A percentile compares a stretch with the other conserved stretches of the same genome.
These are phyloP conservation scores for Aspergillus awamori DNA, from an alignment of 2,329 filamentous ascomycete species.

Conservation along the genomic window DNA sequence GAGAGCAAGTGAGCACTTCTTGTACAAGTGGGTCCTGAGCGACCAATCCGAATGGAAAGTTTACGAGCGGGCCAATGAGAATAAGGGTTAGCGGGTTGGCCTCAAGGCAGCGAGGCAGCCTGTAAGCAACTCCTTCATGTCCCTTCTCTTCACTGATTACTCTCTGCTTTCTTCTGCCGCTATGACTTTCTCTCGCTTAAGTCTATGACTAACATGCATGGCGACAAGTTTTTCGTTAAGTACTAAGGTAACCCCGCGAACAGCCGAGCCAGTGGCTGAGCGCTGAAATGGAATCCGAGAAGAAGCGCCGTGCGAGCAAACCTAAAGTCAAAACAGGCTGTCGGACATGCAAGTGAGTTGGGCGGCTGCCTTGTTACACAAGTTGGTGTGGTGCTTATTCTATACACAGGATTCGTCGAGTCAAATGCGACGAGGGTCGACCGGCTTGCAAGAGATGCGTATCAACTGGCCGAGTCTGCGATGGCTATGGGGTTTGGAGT, in stretches of 20 bases:
- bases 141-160: background rate
- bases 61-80: slow-evolving; percentile 8
- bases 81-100: background rate
- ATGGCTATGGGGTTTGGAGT: slow-evolving; percentile 50
- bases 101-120: background rate
- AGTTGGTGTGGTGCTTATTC: background rate
- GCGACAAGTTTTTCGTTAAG: background rate
- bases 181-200: background rate
- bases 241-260: background rate
- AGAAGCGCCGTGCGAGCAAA: background rate
- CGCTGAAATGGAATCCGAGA: background rate
- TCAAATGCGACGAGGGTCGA: slow-evolving; percentile 14
- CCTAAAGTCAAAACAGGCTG: slow-evolving; percentile 11
- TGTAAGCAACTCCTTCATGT: background rate
- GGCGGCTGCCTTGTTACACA: background rate
- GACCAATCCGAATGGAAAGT: background rate
- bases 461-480: slow-evolving; percentile 16
- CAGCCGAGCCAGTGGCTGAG: background rate
- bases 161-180: background rate
- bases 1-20: background rate
- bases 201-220: background rate
- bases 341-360: slow-evolving; percentile 15
- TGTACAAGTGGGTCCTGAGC: background rate
- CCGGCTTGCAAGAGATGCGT: slow-evolving; percentile 9
- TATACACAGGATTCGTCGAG: slow-evolving; percentile 8